Percentiles rank a stretch among this genome's conserved stretches.
Evolutionary conservation across 352 stramenopile genomes (phyloP).

Genomic region (Pythium folliculosum): DNA sequence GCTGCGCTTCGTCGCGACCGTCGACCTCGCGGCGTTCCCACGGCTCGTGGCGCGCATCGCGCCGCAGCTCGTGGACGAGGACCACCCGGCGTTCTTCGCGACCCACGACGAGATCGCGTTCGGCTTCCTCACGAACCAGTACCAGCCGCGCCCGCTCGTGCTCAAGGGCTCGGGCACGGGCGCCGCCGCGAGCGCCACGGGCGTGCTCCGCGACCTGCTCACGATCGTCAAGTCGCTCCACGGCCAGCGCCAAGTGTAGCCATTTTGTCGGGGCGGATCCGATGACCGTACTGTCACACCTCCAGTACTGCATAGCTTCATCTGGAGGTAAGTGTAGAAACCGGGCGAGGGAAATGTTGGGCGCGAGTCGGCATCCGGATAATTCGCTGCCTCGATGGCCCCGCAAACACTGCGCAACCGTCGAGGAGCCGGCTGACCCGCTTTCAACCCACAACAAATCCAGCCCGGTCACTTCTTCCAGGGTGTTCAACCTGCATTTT

Average conservation of each 20-base stretch:
- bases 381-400: constrained; percentile 6
- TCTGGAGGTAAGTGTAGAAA: constrained; percentile 1
- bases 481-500: neutral
- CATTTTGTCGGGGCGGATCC: neutral
- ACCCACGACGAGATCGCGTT: constrained; percentile 78
- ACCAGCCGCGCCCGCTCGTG: constrained; percentile 63
- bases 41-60: constrained; percentile 51
- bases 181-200: constrained; percentile 60
- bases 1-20: constrained; percentile 68
- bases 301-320: constrained; percentile 8
- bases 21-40: constrained; percentile 57
- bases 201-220: constrained; percentile 73
- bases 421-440: constrained; percentile 2
- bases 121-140: constrained; percentile 71
- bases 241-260: constrained; percentile 29
- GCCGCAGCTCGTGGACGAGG: constrained; percentile 57
- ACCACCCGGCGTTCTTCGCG: constrained; percentile 58
- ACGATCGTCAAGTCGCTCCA: constrained; percentile 74
- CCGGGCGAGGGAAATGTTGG: neutral
- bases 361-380: constrained; percentile 7
- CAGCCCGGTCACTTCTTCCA: neutral
- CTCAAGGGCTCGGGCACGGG: constrained; percentile 73
- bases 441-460: neutral
- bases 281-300: neutral
- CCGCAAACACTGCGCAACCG: constrained; percentile 10